A percentile compares a stretch with the other conserved stretches of the same genome.
Evolutionary conservation across 352 stramenopile species (phyloP).

Genomic region (Phytophthora megakarya): DNA sequence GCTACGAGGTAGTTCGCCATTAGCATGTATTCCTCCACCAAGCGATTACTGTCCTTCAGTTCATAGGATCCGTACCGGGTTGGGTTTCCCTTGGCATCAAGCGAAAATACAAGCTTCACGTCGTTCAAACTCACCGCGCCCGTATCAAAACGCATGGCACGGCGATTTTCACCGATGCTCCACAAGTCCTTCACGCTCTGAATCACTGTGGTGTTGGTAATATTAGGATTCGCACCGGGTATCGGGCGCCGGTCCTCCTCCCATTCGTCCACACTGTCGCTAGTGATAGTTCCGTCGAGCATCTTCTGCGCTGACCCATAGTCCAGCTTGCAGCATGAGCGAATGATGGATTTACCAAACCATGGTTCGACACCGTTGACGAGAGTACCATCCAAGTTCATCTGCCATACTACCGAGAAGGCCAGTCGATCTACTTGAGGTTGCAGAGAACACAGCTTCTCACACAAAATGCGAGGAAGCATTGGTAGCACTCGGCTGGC

Average conservation of each 20-base stretch:
- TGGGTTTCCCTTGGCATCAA: conserved; percentile 93
- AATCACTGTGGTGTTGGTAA: conserved; percentile 64
- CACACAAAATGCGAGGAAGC: conserved; percentile 95
- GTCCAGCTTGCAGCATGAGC: conserved; percentile 96
- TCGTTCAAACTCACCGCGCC: conserved; percentile 93
- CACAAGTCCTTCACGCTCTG: conserved; percentile 74
- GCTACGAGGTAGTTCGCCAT: conserved; percentile 98
- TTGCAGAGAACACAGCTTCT: conserved; percentile 97
- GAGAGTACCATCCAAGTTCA: conserved; percentile 95
- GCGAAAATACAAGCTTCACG: conserved; percentile 93
- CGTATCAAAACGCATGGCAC: conserved; percentile 89
- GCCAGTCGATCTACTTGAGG: conserved; percentile 95
- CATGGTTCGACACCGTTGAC: conserved; percentile 89
- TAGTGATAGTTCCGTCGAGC: conserved; percentile 90
- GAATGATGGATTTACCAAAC: conserved; percentile 98
- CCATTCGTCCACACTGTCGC: conserved; percentile 76
- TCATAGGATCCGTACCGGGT: conserved; percentile 89
- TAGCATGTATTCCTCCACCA: conserved; percentile 99
- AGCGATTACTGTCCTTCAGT: conserved; percentile 94
- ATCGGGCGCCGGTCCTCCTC: conserved; percentile 56
- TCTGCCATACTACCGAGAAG: conserved; percentile 96
- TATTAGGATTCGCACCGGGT: conserved; percentile 42
- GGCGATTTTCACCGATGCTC: conserved; percentile 66
- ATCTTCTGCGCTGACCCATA: conserved; percentile 97
- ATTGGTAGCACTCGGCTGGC: conserved; percentile 96